Evolutionary conservation across 305 asterid species (phyloP).

Genomic region (Fraxinus dipetala): DNA sequence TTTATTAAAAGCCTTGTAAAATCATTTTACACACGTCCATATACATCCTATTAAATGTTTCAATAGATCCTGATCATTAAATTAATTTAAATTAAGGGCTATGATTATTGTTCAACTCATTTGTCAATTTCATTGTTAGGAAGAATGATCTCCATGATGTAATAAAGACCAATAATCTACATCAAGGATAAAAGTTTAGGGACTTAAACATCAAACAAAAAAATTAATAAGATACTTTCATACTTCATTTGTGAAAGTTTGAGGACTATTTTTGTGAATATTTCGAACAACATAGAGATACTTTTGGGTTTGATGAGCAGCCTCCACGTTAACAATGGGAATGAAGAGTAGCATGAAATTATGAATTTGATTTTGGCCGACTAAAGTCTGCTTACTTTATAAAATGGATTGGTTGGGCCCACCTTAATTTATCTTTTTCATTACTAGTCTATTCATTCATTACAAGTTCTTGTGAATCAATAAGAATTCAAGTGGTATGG

Average conservation of each 20-base stretch:
- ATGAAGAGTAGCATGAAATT: slow-evolving; percentile 15
- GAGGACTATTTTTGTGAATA: background rate
- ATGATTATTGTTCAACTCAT: background rate
- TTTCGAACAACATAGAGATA: background rate
- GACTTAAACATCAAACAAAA: background rate
- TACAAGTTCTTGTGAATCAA: background rate
- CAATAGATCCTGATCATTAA: background rate
- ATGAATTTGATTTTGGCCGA: slow-evolving; percentile 30
- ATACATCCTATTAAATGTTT: background rate
- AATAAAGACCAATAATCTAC: background rate
- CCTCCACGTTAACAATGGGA: slow-evolving; percentile 9
- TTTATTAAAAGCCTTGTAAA: too few relatives aligned
- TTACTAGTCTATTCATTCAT: background rate
- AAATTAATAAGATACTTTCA: background rate
- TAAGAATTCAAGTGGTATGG: background rate
- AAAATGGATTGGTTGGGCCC: slow-evolving; percentile 1
- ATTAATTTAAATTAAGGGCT: background rate
- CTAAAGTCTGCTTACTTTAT: slow-evolving; percentile 27
- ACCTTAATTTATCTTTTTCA: slow-evolving; percentile 9
- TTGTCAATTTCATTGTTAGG: background rate
- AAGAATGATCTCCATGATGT: background rate
- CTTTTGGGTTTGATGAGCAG: slow-evolving; percentile 6
- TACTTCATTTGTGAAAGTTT: background rate
- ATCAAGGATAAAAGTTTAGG: background rate
- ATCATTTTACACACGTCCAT: background rate